Base-by-base conservation (phyloP, 2,329 filamentous ascomycete genomes). In the Coniosporium tulheliwenetii region DNA sequence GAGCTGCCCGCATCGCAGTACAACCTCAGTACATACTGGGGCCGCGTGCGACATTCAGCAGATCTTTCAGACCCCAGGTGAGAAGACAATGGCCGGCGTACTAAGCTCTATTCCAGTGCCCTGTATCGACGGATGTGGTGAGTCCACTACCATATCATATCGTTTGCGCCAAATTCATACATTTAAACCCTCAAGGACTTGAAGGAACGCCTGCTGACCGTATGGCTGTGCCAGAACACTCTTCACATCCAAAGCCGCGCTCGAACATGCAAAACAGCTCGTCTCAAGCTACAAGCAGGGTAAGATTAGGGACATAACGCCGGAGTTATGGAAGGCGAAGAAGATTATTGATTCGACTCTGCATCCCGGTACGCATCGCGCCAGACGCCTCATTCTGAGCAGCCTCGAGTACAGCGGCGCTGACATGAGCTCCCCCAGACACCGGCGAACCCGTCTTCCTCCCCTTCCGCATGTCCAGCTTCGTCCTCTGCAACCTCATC, bases 391-490 rank as follows among this genome's bases (percentile, higher is more conserved):
- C 7, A 26, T 26, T 26, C 19, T 26, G 19, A 26, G 19, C 19
- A 26, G 7, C 4, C 3, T 26, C 19, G 7, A 26, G 19, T 7
- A 26, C 19, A 26, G 19, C 19, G 7, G 19, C 8, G 19, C 19
- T 26, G 19, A 26, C 19, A 26, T 4, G 19, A 26, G 19, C 19
- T 7, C 19, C 19, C 37, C 37, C 48, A 93, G 91, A 98, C 62
- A 96, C 87, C 13, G 91, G 91, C 49, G 71, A 87, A 59, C 81
- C 89, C 38, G 87, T 98, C 47, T 76, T 96, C 52, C 72, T 98
- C 13, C 91, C 91, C 14, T 96, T 96, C 60, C 84, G 91, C 58
- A 98, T 98, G 91, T 96, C 89, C 39, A 83, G 75, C 64, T 98
- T 91, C 58, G 86, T 93, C 41, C 64, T 96, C 41, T 87, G 87